Base-by-base conservation (phyloP, 2,329 filamentous ascomycete species). In the Atkinsonella texensis region DNA sequence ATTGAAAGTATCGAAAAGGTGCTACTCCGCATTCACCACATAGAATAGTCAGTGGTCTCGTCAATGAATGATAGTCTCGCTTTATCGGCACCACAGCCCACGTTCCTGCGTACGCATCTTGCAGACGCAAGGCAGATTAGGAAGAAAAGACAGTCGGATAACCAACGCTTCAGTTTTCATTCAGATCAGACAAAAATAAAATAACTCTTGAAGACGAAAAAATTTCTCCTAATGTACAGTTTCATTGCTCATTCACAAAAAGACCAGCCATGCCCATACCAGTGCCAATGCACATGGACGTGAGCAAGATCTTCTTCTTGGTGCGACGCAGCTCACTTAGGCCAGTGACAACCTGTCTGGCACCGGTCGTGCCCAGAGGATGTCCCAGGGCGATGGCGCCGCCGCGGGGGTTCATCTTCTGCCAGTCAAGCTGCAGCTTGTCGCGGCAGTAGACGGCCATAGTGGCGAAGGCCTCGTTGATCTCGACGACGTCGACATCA, bases 381-480 rank as follows among this genome's bases (percentile, higher is more conserved):
- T 93, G 87, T 49, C 87, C 87, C 0, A 93, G 75, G 3, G 87
- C 87, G 63, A 93, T 91, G 57, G 87, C 87, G 56, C 87, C 87
- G 59, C 87, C 87, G 54, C 85, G 76, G 28, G 84, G 78, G 72
- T 93, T 93, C 77, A 93, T 79, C 80, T 89, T 91, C 61, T 76
- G 68, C 68, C 77, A 79, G 64, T 87, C 83, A 48, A 91, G 72
- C 57, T 80, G 80, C 48, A 93, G 76, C 58, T 74, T 80, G 62
- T 89, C 77, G 51, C 86, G 72, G 71, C 89, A 95, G 79, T 96
- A 97, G 32, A 96, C 90, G 1, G 89, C 90, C 93, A 97, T 97
- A 49, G 87, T 93, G 20, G 90, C 91, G 63, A 98, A 98, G 1
- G 93, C 93, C 77, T 98, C 93, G 74, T 98, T 98, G 65, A 98